Base-by-base conservation (phyloP, 2,329 filamentous ascomycete species). In the Mariannaea sp. region DNA sequence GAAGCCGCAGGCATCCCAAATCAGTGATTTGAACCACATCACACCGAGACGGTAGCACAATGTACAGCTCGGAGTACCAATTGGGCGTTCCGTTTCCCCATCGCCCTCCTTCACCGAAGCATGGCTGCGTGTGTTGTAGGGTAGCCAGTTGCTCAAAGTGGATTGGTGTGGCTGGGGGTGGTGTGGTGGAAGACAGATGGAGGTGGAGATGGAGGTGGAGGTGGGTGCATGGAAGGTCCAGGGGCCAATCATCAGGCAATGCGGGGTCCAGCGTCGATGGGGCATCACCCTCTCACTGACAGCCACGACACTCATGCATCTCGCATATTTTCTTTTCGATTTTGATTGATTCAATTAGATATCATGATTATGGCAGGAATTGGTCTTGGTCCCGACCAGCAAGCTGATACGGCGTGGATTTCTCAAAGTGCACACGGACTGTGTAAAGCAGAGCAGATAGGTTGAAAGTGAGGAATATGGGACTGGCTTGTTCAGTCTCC, bases 221-320 rank as follows among this genome's bases (percentile, higher is more conserved):
- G 35, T 44, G 48, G 47, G 32, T 54, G 48, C 51, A 29, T 19
- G 35, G 39, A 45, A 14, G 19, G n/a, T 17, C 42, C 16, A 29
- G 26, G 17, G 38, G 27, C 62, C 62, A 65, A 64, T 64, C 24
- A 53, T 22, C 44, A 7, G 20, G 26, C 12, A 49, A 57, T 45
- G 61, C 55, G 63, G 63, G 62, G 59, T 48, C 56, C 38, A 59
- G 52, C 44, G 32, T 30, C 42, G 56, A 59, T 39, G 36, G 49
- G 45, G 41, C 40, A 42, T 56, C 62, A 68, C 58, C 75, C 75
- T 75, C 73, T 76, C 69, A 75, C 71, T 66, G 70, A 68, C 68
- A 75, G 76, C 76, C 76, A 79, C 76, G 76, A 77, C 75, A 75
- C 57, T 71, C 67, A 50, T 77, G 75, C 74, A 76, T 72, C 62